Percentiles rank a stretch among this genome's conserved stretches.
Conservation (phyloP, 139 green algal species). For the Nannochloris sp. region DNA sequence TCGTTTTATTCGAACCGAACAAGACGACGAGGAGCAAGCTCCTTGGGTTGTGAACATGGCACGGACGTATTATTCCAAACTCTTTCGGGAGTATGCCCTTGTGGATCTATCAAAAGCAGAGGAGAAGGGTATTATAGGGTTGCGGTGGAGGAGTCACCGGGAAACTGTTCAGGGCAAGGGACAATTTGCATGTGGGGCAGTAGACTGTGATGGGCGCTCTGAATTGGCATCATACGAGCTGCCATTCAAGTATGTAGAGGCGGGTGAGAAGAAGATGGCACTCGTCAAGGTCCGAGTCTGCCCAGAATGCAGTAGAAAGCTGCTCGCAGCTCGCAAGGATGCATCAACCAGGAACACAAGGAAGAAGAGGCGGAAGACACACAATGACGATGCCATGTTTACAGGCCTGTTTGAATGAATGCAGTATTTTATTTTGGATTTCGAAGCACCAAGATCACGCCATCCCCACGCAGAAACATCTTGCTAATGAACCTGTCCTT, state of each 20-base stretch:
- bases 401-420: slow-evolving; percentile 28
- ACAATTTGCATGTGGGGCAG: slow-evolving; percentile 77
- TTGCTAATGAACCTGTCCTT: slow-evolving; percentile 97
- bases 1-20: no score
- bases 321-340: background rate
- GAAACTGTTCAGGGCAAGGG: slow-evolving; percentile 80
- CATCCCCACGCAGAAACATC: slow-evolving; percentile 96
- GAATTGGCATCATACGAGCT: slow-evolving; percentile 77
- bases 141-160: slow-evolving; percentile 77
- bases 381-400: slow-evolving; percentile 13
- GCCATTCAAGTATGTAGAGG: slow-evolving; percentile 75
- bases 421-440: slow-evolving; percentile 71
- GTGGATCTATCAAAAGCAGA: slow-evolving; percentile 64
- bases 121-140: slow-evolving; percentile 64
- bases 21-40: background rate
- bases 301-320: slow-evolving; percentile 43
- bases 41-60: slow-evolving; percentile 52
- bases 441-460: slow-evolving; percentile 91
- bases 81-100: slow-evolving; percentile 89
- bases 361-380: slow-evolving; percentile 2
- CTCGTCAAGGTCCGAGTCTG: slow-evolving; percentile 59
- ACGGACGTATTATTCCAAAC: slow-evolving; percentile 69
- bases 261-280: slow-evolving; percentile 64
- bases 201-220: slow-evolving; percentile 43
- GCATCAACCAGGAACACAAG: slow-evolving; percentile 4